A percentile compares a stretch with the other conserved stretches of the same genome.
Evolutionary conservation across 2,329 filamentous ascomycete genomes (phyloP).

Genomic region (Madurella mycetomatis): DNA sequence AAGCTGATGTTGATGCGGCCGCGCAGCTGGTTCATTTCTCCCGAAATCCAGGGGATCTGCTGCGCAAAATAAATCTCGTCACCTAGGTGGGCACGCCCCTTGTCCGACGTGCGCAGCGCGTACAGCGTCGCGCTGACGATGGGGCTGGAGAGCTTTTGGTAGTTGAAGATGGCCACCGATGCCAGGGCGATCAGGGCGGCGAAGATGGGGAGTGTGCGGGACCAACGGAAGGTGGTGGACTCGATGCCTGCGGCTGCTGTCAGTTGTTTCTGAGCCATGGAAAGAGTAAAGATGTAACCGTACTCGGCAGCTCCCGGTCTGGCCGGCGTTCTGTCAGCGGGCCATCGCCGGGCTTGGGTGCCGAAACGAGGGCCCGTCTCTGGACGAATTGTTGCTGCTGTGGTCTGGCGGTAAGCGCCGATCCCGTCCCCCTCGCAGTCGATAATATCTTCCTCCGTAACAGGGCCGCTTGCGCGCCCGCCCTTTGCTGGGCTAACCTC

Average conservation of each 20-base stretch:
- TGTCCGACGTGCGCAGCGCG: constrained; percentile 74
- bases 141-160: constrained; percentile 88
- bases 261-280: background rate
- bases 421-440: background rate
- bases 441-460: constrained; percentile 21
- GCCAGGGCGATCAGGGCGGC: constrained; percentile 63
- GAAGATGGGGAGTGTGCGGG: constrained; percentile 77
- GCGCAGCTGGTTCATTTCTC: constrained; percentile 89
- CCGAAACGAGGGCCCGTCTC: constrained; percentile 48
- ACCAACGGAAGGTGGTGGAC: constrained; percentile 55
- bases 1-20: constrained; percentile 86
- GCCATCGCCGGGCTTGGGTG: constrained; percentile 56
- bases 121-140: constrained; percentile 87
- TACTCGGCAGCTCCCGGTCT: constrained; percentile 64
- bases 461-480: constrained; percentile 22
- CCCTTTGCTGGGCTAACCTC: constrained; percentile 32
- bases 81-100: constrained; percentile 73
- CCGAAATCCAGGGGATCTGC: constrained; percentile 77
- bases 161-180: constrained; percentile 93
- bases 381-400: constrained; percentile 17
- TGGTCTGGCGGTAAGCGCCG: constrained; percentile 5
- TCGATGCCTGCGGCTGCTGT: constrained; percentile 35
- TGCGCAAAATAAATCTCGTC: constrained; percentile 80
- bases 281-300: constrained; percentile 11
- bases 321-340: constrained; percentile 61